A percentile compares a stretch with the other conserved stretches of the same genome.
These are phyloP conservation scores for Pezicula radicicola DNA, from an alignment of 2,329 filamentous ascomycete species.

Conservation along the genomic window DNA sequence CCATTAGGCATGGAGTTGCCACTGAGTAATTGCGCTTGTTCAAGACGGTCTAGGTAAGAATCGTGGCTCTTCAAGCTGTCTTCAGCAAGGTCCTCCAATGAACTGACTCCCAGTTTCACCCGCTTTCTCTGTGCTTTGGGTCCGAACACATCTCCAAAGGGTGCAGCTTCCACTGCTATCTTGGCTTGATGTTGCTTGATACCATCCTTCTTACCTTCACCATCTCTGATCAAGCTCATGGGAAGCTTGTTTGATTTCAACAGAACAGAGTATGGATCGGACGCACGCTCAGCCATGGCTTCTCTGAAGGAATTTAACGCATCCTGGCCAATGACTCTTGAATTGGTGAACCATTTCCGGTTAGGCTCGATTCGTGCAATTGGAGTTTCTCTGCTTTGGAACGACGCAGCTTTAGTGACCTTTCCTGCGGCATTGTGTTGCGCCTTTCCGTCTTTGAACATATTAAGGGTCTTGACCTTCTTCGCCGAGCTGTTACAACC, in stretches of 20 bases:
- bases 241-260: conserved; percentile 96
- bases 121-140: conserved; percentile 91
- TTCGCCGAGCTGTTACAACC: conserved; percentile 58
- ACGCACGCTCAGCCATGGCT: conserved; percentile 85
- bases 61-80: conserved; percentile 79
- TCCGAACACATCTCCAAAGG: conserved; percentile 87
- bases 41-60: conserved; percentile 74
- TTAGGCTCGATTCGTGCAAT: conserved; percentile 90
- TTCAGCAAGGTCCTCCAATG: conserved; percentile 77
- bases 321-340: conserved; percentile 83
- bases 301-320: conserved; percentile 83
- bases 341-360: conserved; percentile 97
- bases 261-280: conserved; percentile 91
- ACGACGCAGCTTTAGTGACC: conserved; percentile 79
- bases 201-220: conserved; percentile 67
- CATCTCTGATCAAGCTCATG: conserved; percentile 88
- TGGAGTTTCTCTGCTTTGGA: conserved; percentile 79
- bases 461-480: conserved; percentile 84
- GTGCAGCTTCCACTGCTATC: conserved; percentile 84
- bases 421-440: conserved; percentile 79
- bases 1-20: conserved; percentile 59
- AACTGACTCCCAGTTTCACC: conserved; percentile 82
- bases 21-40: conserved; percentile 74
- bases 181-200: conserved; percentile 91
- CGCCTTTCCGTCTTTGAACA: conserved; percentile 84